These are phyloP conservation scores for Hericium alpestre DNA, from an alignment of 768 basidiomycete species.

Conservation along the genomic window DNA sequence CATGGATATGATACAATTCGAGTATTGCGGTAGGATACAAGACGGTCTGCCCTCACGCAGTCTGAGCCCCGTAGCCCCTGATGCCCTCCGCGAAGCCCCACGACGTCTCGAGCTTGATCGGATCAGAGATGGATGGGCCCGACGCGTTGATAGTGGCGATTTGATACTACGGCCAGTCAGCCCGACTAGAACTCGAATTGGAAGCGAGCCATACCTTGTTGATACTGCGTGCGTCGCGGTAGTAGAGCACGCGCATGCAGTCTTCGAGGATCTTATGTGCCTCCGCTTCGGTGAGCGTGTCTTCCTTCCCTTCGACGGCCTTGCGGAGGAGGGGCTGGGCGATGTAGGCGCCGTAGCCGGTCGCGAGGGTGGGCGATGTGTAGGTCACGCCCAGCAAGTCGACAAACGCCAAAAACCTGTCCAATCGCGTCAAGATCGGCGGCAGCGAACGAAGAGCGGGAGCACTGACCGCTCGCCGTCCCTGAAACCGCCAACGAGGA, in stretches of 20 bases:
- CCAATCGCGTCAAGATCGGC: neutral
- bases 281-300: slow-evolving; percentile 65
- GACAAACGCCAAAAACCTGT: slow-evolving; percentile 86
- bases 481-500: slow-evolving; percentile 87
- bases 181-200: neutral
- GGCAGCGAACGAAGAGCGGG: neutral
- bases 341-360: slow-evolving; percentile 88
- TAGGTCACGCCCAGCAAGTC: slow-evolving; percentile 97
- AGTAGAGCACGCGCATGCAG: slow-evolving; percentile 89
- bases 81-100: slow-evolving; percentile 94
- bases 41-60: slow-evolving; percentile 40
- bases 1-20: slow-evolving; percentile 1
- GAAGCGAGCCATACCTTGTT: slow-evolving; percentile 64
- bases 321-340: slow-evolving; percentile 88
- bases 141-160: slow-evolving; percentile 75
- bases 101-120: slow-evolving; percentile 60
- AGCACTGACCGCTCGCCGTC: slow-evolving; percentile 60
- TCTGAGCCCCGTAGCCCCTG: slow-evolving; percentile 84
- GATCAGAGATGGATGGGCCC: slow-evolving; percentile 73
- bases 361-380: slow-evolving; percentile 83
- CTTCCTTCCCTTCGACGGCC: slow-evolving; percentile 77
- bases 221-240: slow-evolving; percentile 89
- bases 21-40: neutral
- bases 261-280: slow-evolving; percentile 71
- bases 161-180: slow-evolving; percentile 64